These are phyloP conservation scores for Coniochaeta ligniaria DNA, from an alignment of 2,329 filamentous ascomycete genomes.

Conservation along the genomic window DNA sequence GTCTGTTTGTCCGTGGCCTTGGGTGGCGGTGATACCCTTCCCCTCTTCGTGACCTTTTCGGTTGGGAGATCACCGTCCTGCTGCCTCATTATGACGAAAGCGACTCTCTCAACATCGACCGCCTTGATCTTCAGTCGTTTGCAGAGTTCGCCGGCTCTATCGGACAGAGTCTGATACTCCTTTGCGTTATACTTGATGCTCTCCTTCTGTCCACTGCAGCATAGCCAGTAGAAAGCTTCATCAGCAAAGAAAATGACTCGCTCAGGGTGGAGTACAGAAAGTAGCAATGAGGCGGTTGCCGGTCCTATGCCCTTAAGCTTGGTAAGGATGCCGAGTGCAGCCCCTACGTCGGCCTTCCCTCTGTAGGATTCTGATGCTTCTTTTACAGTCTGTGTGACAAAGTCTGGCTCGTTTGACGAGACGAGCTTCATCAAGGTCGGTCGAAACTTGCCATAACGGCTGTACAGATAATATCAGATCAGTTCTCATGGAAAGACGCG, in stretches of 20 bases:
- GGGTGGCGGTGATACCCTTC: not conserved
- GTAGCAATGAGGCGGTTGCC: constrained; percentile 68
- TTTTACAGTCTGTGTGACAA: constrained; percentile 45
- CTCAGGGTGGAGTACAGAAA: constrained; percentile 55
- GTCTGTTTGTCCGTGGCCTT: not conserved
- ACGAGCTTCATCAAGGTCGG: constrained; percentile 54
- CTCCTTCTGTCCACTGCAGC: constrained; percentile 40
- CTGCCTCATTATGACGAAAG: constrained; percentile 57
- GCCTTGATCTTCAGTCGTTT: constrained; percentile 47
- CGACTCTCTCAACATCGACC: constrained; percentile 61
- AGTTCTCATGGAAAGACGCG: too few relatives aligned
- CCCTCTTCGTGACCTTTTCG: not conserved
- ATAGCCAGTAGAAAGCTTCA: constrained; percentile 68
- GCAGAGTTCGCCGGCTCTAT: constrained; percentile 32
- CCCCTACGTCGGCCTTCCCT: constrained; percentile 22
- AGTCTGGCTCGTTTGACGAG: constrained; percentile 50
- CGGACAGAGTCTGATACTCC: constrained; percentile 57
- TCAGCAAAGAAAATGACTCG: constrained; percentile 71
- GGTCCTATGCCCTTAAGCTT: constrained; percentile 70
- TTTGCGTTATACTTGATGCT: constrained; percentile 62
- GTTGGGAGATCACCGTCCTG: not conserved
- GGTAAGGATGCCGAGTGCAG: constrained; percentile 46
- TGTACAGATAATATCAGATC: constrained; percentile 16
- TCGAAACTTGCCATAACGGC: constrained; percentile 55
- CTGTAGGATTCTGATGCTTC: constrained; percentile 42